Base-by-base conservation (phyloP, 106 monocot species). In the Narthecium ossifragum region DNA sequence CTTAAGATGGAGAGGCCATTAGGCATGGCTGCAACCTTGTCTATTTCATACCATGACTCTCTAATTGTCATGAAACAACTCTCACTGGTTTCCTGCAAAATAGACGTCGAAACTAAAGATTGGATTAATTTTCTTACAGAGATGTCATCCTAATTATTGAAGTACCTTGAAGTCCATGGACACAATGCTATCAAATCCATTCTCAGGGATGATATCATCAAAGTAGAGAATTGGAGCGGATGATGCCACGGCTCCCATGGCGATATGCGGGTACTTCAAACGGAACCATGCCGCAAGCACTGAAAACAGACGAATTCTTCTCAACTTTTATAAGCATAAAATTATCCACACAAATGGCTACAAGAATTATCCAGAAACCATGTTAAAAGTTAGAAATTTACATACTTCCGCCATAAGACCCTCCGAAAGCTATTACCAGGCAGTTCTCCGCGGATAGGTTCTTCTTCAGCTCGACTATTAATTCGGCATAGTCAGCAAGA, bases 221-320 rank as follows among this genome's bases (percentile, higher is more conserved):
- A 96, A 86, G 60, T 96, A 81, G n/a, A 96, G 53, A 32, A 96
- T 90, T 12, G 96, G 96, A 14, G 96, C 80, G 15, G 96, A 96
- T 38, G 96, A 90, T 53, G 96, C 80, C 62, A 96, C 25, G 38
- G 96, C 96, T 14, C 96, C 96, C 69, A 81, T 78, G 36, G 90
- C 59, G 8, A 96, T 62, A 48, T 96, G 90, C 1, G 96, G 96
- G 52, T 96, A 96, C 53, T 96, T 96, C 26, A 96, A 63, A 41
- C 96, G 83, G 54, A 96, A 96, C 96, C 96, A 96, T 51, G 96
- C 80, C 33, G 96, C 90, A 64, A 96, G 56, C 96, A 96, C 96
- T n/a, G n/a, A n/a, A n/a, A n/a, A n/a, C n/a, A n/a, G n/a, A n/a
- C n/a, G n/a, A n/a, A n/a, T n/a, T n/a, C n/a, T n/a, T n/a, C n/a